Percentiles rank a stretch among this genome's conserved stretches.
These are phyloP conservation scores for Moringa oleifera DNA, from an alignment of 345 rosid genomes.

Conservation along the genomic window DNA sequence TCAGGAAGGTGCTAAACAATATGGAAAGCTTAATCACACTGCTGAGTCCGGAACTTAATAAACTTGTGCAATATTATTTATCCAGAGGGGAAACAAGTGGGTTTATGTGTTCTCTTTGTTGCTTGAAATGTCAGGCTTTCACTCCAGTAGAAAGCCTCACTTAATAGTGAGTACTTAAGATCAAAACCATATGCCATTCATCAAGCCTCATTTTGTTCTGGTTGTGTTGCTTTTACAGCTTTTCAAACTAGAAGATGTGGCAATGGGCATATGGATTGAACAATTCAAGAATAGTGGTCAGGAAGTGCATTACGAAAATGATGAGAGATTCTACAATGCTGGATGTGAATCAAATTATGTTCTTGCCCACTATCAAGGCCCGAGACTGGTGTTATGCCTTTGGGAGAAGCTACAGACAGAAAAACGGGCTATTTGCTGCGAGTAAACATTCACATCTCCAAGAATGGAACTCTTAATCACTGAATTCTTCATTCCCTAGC, in stretches of 20 bases:
- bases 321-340: constrained; percentile 64
- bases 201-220: not conserved
- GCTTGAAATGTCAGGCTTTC: too few relatives aligned
- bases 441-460: too few relatives aligned
- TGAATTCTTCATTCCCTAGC: too few relatives aligned
- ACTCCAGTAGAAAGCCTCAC: not conserved
- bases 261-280: constrained; percentile 94
- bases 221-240: constrained; percentile 34
- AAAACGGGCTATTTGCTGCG: constrained; percentile 62
- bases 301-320: constrained; percentile 55
- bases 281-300: constrained; percentile 46
- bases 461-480: too few relatives aligned
- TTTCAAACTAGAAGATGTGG: constrained; percentile 91
- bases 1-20: too few relatives aligned
- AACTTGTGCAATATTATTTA: too few relatives aligned
- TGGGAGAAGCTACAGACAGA: constrained; percentile 88
- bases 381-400: constrained; percentile 66
- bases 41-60: too few relatives aligned
- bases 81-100: not conserved
- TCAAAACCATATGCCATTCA: not conserved
- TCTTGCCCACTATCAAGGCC: constrained; percentile 90
- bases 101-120: not conserved
- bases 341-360: constrained; percentile 68
- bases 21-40: too few relatives aligned
- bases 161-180: not conserved